phyloP scores from a whole-genome alignment of 2,329 filamentous ascomycete species.

The Neonectria neomacrospora region DNA sequence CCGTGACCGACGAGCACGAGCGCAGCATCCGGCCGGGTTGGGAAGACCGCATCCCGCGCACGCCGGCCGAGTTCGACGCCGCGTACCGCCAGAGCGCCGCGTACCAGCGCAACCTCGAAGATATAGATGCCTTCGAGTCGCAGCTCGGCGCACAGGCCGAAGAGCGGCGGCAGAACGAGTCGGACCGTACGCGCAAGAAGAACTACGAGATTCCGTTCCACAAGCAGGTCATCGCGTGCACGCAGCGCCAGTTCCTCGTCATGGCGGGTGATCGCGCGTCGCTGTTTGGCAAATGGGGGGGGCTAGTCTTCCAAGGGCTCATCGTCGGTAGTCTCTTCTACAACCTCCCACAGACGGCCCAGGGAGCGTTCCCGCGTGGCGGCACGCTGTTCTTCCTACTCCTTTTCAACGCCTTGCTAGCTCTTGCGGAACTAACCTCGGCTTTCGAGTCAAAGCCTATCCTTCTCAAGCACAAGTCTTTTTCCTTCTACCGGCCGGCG shows the following conservation, averaged over 20 bases:
- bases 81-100: slow-evolving; percentile 72
- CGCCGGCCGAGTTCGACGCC: slow-evolving; percentile 71
- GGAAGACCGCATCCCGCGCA: slow-evolving; percentile 75
- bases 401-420: slow-evolving; percentile 71
- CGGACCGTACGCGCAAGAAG: slow-evolving; percentile 73
- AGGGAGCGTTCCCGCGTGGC: slow-evolving; percentile 70
- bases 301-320: slow-evolving; percentile 77
- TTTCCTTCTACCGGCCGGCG: slow-evolving; percentile 72
- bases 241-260: slow-evolving; percentile 82
- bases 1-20: slow-evolving; percentile 79
- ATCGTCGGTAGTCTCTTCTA: slow-evolving; percentile 86
- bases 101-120: slow-evolving; percentile 69
- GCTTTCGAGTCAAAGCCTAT: slow-evolving; percentile 73
- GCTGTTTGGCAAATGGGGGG: slow-evolving; percentile 82
- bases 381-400: slow-evolving; percentile 63
- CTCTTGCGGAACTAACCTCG: slow-evolving; percentile 77
- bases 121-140: slow-evolving; percentile 72
- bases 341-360: slow-evolving; percentile 68
- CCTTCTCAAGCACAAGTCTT: slow-evolving; percentile 75
- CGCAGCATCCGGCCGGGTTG: slow-evolving; percentile 73
- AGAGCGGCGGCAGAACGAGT: slow-evolving; percentile 67
- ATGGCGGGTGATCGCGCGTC: slow-evolving; percentile 80
- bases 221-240: slow-evolving; percentile 76
- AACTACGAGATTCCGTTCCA: slow-evolving; percentile 81
- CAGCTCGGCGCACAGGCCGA: slow-evolving; percentile 64